A percentile compares a stretch with the other conserved stretches of the same genome.
These are phyloP conservation scores for Pseudogymnoascus sp. DNA, from an alignment of 2,329 filamentous ascomycete species.

Conservation along the genomic window DNA sequence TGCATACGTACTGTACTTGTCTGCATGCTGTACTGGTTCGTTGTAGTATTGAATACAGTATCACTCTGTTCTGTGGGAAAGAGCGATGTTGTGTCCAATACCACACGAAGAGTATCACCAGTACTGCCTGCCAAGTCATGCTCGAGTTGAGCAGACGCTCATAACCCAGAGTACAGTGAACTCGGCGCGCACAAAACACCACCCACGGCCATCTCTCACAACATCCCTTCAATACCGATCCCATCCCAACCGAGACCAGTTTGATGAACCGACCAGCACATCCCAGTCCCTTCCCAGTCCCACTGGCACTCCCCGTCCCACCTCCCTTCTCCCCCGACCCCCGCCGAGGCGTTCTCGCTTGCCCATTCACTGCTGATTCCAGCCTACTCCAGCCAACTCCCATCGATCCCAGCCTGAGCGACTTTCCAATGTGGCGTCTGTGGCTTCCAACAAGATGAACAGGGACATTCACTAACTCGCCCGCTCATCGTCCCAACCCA, in stretches of 20 bases:
- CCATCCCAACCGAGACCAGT: slow-evolving; percentile 20
- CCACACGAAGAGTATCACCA: not conserved
- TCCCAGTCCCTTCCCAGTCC: not conserved
- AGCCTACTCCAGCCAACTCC: not conserved
- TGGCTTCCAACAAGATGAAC: slow-evolving; percentile 5
- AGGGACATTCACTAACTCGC: not conserved
- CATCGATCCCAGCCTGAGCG: not conserved
- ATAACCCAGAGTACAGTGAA: not conserved
- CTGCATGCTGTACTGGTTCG: not conserved
- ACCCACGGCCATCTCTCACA: not conserved
- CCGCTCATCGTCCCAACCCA: not conserved
- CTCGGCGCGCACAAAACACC: not conserved
- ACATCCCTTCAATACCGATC: not conserved
- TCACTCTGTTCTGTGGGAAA: not conserved
- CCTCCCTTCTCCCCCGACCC: not conserved
- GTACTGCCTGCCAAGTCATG: not conserved
- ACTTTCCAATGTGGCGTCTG: slow-evolving; percentile 7
- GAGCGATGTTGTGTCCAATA: not conserved
- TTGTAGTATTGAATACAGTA: slow-evolving; percentile 3
- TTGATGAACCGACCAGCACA: slow-evolving; percentile 3
- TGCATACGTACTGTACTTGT: not conserved
- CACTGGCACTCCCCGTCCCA: not conserved
- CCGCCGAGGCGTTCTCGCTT: not conserved
- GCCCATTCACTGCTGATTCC: not conserved
- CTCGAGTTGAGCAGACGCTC: not conserved